Percentiles rank a stretch among this genome's conserved stretches.
These are phyloP conservation scores for Ceratocystis alfenasii DNA, from an alignment of 2,329 filamentous ascomycete genomes.

Conservation along the genomic window DNA sequence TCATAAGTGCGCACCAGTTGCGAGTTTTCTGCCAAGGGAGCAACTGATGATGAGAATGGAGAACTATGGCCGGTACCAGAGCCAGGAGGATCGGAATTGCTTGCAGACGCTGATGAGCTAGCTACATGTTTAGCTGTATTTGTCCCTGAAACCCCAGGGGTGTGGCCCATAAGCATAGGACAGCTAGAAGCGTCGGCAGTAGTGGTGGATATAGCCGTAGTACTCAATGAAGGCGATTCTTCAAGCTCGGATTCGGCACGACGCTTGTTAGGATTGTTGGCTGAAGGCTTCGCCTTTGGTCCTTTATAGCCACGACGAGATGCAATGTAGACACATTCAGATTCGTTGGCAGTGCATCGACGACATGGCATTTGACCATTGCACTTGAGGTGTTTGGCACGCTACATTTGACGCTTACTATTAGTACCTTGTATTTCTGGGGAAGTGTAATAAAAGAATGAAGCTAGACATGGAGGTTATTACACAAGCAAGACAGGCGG, in stretches of 20 bases:
- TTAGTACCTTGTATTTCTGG: neutral
- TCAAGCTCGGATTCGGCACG: constrained; percentile 20
- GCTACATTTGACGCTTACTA: constrained; percentile 30
- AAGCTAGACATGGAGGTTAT: constrained; percentile 26
- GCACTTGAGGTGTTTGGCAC: constrained; percentile 61
- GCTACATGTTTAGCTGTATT: constrained; percentile 17
- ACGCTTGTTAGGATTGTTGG: constrained; percentile 32
- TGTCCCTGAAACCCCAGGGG: constrained; percentile 26
- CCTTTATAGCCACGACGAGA: constrained; percentile 67
- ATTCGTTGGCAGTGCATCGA: constrained; percentile 48
- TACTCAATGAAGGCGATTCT: constrained; percentile 8
- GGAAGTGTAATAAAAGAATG: neutral
- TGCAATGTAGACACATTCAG: constrained; percentile 58
- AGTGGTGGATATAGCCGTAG: constrained; percentile 12
- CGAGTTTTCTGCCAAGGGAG: constrained; percentile 27
- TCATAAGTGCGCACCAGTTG: constrained; percentile 34
- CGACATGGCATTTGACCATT: constrained; percentile 58
- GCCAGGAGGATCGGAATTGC: neutral
- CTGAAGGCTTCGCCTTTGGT: constrained; percentile 38
- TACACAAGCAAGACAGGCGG: constrained; percentile 46
- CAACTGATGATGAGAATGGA: constrained; percentile 22
- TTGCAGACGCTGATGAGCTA: constrained; percentile 18
- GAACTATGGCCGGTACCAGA: neutral
- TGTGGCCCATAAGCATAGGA: constrained; percentile 35
- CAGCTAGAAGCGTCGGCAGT: constrained; percentile 30